Conservation (phyloP, 176 grass and related monocot genomes). For the Tillandsia fasciculata region DNA sequence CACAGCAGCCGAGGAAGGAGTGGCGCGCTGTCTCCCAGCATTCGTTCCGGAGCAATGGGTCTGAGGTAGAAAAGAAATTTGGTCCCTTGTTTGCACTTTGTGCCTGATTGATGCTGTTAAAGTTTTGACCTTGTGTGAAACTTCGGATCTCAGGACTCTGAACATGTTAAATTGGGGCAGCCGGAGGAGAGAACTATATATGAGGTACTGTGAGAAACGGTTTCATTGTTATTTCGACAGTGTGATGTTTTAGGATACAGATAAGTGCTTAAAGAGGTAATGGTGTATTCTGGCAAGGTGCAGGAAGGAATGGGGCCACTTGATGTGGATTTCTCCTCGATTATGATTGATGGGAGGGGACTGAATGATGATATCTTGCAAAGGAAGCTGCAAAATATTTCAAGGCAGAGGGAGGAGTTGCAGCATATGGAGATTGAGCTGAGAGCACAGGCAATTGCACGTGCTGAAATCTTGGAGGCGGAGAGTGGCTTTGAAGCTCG, state of each 20-base stretch:
- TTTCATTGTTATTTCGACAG: background rate
- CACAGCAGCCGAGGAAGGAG: slow-evolving; percentile 58
- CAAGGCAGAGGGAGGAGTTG: slow-evolving; percentile 55
- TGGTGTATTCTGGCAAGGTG: slow-evolving; percentile 8
- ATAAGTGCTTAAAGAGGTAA: background rate
- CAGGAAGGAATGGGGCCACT: slow-evolving; percentile 38
- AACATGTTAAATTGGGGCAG: slow-evolving; percentile 46
- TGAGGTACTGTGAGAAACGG: slow-evolving; percentile 36
- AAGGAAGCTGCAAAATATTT: slow-evolving; percentile 59
- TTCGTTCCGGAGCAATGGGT: slow-evolving; percentile 53
- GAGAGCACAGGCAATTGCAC: slow-evolving; percentile 43
- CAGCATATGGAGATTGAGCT: slow-evolving; percentile 76
- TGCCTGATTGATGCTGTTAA: slow-evolving; percentile 2
- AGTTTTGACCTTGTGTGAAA: background rate
- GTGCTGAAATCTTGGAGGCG: slow-evolving; percentile 47
- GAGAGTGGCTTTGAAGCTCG: slow-evolving; percentile 53
- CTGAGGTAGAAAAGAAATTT: slow-evolving; percentile 36
- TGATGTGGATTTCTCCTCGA: slow-evolving; percentile 48
- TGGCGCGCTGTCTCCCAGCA: slow-evolving; percentile 82
- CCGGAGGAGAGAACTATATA: slow-evolving; percentile 62
- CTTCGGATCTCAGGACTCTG: slow-evolving; percentile 25
- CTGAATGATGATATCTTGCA: slow-evolving; percentile 66
- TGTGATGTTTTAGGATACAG: background rate
- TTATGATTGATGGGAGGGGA: slow-evolving; percentile 56
- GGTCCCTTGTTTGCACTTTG: background rate